Evolutionary conservation across 2,329 filamentous ascomycete species (phyloP).

Genomic region (Sordariomycetes sp.): DNA sequence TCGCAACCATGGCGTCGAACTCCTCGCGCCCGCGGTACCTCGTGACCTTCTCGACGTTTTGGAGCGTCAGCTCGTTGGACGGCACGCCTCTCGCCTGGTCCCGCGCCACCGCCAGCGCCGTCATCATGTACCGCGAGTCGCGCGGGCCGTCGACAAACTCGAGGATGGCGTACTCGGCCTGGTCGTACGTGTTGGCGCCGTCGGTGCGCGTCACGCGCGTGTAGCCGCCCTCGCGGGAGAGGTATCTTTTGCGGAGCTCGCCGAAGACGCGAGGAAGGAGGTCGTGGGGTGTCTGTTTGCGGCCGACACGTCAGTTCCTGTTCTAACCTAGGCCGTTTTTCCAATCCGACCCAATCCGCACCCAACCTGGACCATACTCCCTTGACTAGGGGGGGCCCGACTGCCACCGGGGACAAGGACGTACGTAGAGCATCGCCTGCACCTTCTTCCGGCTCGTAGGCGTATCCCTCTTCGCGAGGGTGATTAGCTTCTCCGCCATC

Average conservation of each 20-base stretch:
- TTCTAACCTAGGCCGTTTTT: too few relatives aligned
- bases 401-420: conserved; percentile 16
- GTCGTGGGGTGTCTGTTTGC: conserved; percentile 49
- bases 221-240: conserved; percentile 73
- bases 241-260: conserved; percentile 67
- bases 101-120: conserved; percentile 68
- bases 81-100: conserved; percentile 39
- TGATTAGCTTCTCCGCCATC: conserved; percentile 88
- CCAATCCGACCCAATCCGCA: too few relatives aligned
- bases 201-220: conserved; percentile 90
- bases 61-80: conserved; percentile 57
- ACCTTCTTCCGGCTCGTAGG: conserved; percentile 65
- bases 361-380: too few relatives aligned
- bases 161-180: conserved; percentile 80
- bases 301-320: not conserved
- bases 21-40: conserved; percentile 51
- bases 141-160: conserved; percentile 89
- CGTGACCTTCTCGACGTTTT: conserved; percentile 77
- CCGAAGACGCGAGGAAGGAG: conserved; percentile 82
- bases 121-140: conserved; percentile 91
- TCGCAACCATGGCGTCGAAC: conserved; percentile 51
- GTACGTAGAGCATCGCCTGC: conserved; percentile 74
- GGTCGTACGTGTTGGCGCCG: conserved; percentile 69
- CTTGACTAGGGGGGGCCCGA: too few relatives aligned
- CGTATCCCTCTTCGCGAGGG: conserved; percentile 84